Base-by-base conservation (phyloP, 2,329 filamentous ascomycete genomes). In the Sporothrix mexicana region DNA sequence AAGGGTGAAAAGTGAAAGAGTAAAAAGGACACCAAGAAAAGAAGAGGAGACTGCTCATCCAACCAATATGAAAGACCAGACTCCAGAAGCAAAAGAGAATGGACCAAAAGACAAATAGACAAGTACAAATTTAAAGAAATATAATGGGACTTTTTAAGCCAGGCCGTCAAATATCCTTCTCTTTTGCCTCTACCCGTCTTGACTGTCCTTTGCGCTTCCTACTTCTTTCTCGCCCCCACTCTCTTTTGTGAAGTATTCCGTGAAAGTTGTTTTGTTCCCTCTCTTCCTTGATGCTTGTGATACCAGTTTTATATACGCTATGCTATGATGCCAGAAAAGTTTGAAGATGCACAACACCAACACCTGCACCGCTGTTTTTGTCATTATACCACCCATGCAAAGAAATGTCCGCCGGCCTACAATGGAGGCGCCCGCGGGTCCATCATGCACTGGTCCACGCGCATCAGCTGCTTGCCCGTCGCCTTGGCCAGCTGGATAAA, bases 401-500 rank as follows among this genome's bases (percentile, higher is more conserved):
- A 36, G n/a, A 36, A 23, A 53, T 20, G 17, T 17, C 6, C 51
- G n/a, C 6, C n/a, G 4, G 43, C 41, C 43, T 47, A 51, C 73
- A 81, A 72, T 6, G 79, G 76, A 30, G 80, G 80, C 49, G 79
- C 79, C 51, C 78, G 77, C n/a, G 79, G 79, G 72, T 81, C 80
- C 78, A 79, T 77, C 79, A 81, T 77, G 74, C 80, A 80, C 77
- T 81, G 80, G 71, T 81, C 80, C 9, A 81, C 80, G 43, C 79
- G 74, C 80, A 81, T 81, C 66, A 80, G 61, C 79, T 86, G 84
- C 83, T 91, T 90, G 4, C 90, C 90, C 1, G 86, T 88, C 17
- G 81, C 83, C 83, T 90, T 91, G 36, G 90, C 89, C 74, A 90
- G 85, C 76, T 83, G 82, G 78, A 92, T 92, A 77, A 92, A 90